Conservation (phyloP, 2,329 filamentous ascomycete genomes). For the Monascus ruber region DNA sequence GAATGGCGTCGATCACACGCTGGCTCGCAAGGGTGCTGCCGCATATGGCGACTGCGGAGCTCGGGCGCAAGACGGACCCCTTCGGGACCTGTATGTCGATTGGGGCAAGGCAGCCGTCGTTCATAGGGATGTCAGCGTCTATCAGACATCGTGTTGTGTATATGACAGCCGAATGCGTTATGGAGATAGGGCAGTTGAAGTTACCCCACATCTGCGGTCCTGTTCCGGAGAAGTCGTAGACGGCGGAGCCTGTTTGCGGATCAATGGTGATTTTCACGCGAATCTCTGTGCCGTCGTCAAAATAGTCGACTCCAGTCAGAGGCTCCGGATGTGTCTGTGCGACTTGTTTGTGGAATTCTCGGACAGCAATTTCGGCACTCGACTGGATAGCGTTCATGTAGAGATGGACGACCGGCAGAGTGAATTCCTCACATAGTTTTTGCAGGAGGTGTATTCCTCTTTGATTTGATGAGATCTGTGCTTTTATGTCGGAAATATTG, state of each 20-base stretch:
- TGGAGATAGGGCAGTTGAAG: constrained; percentile 64
- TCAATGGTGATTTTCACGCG: constrained; percentile 56
- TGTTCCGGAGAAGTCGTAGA: constrained; percentile 66
- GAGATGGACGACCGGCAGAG: constrained; percentile 22
- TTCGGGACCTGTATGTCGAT: constrained; percentile 60
- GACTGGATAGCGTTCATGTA: constrained; percentile 45
- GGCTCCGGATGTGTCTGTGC: constrained; percentile 50
- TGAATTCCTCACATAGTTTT: constrained; percentile 24
- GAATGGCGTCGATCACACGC: constrained; percentile 64
- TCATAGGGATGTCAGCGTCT: constrained; percentile 65
- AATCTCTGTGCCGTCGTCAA: constrained; percentile 73
- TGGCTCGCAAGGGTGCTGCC: constrained; percentile 49
- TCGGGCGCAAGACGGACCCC: constrained; percentile 59
- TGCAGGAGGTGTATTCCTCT: constrained; percentile 27
- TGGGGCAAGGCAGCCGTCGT: constrained; percentile 68
- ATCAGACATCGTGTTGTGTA: constrained; percentile 70
- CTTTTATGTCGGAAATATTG: constrained; percentile 45
- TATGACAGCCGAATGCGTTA: constrained; percentile 70
- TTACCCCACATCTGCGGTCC: constrained; percentile 68
- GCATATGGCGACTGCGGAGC: constrained; percentile 61
- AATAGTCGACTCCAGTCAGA: constrained; percentile 60
- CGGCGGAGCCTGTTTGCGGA: constrained; percentile 56
- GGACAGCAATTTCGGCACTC: constrained; percentile 63
- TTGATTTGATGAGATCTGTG: constrained; percentile 34
- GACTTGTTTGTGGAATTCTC: constrained; percentile 56